These are phyloP conservation scores for grape (Vitis vinifera) DNA, from an alignment of 164 flowering plant species.

Conservation along the genomic window ASM3070453v1 NC_081815.1:4425001-4425500, in stretches of 20 bases:
- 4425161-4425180: slow-evolving; percentile 53
- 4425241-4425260: slow-evolving; percentile 11
- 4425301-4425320: no score
- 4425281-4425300: not conserved
- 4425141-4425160: slow-evolving; percentile 58
- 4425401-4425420: not conserved
- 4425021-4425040: slow-evolving; percentile 93
- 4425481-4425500: no score
- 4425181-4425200: slow-evolving; percentile 66
- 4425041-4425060: slow-evolving; percentile 72
- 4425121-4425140: slow-evolving; percentile 74
- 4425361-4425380: not conserved
- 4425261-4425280: slow-evolving; percentile 31
- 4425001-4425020: slow-evolving; percentile 84
- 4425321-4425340: no score
- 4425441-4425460: no score
- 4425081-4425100: slow-evolving; percentile 70
- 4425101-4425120: slow-evolving; percentile 66
- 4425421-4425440: no score
- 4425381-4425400: not conserved
- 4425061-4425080: slow-evolving; percentile 44
- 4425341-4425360: not conserved
- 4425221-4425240: slow-evolving; percentile 32
- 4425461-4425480: no score
- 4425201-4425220: slow-evolving; percentile 32